A percentile compares a stretch with the other conserved stretches of the same genome.
These are phyloP conservation scores for Apiospora hydei DNA, from an alignment of 2,329 filamentous ascomycete species.

Conservation along the genomic window DNA sequence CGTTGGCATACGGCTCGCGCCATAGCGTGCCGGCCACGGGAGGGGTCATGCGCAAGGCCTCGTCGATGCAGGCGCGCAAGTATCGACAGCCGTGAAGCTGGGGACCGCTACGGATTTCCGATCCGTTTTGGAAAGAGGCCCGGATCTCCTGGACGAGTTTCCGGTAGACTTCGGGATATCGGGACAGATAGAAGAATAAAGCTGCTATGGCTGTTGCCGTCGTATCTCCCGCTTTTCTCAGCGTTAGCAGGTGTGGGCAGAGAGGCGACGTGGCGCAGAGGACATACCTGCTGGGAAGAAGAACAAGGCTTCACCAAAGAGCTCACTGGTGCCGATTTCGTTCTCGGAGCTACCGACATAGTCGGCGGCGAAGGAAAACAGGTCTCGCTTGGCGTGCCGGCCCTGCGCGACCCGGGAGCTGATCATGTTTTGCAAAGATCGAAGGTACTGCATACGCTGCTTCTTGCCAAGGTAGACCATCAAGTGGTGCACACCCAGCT, in stretches of 20 bases:
- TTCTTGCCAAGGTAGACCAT: not conserved
- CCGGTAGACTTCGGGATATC: not conserved
- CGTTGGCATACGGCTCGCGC: slow-evolving; percentile 20
- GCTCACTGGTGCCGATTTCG: not conserved
- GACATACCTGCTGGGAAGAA: not conserved
- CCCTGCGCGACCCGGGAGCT: slow-evolving; percentile 19
- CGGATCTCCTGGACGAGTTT: slow-evolving; percentile 28
- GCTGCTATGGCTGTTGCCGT: not conserved
- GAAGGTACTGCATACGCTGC: slow-evolving; percentile 20
- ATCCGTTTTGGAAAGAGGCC: slow-evolving; percentile 16
- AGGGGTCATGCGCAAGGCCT: slow-evolving; percentile 25
- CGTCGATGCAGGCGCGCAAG: slow-evolving; percentile 29
- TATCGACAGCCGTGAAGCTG: slow-evolving; percentile 26
- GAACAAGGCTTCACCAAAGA: not conserved
- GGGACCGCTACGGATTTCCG: slow-evolving; percentile 24
- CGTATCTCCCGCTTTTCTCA: not conserved
- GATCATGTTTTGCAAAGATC: slow-evolving; percentile 29
- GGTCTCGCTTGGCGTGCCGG: slow-evolving; percentile 28
- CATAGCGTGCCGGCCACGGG: slow-evolving; percentile 21
- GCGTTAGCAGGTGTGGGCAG: not conserved
- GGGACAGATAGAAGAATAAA: not conserved
- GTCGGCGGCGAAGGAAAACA: slow-evolving; percentile 29
- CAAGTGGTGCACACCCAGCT: slow-evolving; percentile 26
- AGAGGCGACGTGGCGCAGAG: not conserved
- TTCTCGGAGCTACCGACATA: not conserved